A percentile compares a stretch with the other conserved stretches of the same genome.
Conservation (phyloP, 2,329 filamentous ascomycete genomes). For the Xylaria arbuscula region DNA sequence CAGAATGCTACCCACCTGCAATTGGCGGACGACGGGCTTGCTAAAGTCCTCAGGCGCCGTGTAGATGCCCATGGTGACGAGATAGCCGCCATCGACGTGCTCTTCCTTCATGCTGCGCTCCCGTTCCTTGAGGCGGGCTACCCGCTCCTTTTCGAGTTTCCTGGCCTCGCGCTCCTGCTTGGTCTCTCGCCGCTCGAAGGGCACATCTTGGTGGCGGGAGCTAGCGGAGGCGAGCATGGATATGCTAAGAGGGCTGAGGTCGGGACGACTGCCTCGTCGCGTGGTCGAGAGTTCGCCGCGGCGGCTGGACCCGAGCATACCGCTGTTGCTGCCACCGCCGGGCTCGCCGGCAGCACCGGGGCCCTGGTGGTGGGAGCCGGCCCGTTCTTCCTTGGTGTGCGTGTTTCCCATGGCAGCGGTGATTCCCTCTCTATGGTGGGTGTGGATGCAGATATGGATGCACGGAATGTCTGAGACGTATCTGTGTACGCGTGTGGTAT, state of each 20-base stretch:
- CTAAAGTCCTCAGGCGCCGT: slow-evolving; percentile 93
- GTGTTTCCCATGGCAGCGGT: slow-evolving; percentile 34
- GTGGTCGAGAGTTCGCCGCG: slow-evolving; percentile 32
- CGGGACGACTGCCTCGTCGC: slow-evolving; percentile 55
- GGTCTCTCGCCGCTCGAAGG: slow-evolving; percentile 80
- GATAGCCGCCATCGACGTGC: slow-evolving; percentile 90
- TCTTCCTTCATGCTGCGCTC: slow-evolving; percentile 92
- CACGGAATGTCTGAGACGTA: too few relatives aligned
- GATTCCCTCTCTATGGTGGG: not conserved
- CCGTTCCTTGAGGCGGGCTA: slow-evolving; percentile 80
- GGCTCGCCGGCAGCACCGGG: slow-evolving; percentile 18
- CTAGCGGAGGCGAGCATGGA: slow-evolving; percentile 52
- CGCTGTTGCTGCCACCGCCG: slow-evolving; percentile 6
- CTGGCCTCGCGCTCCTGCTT: slow-evolving; percentile 91
- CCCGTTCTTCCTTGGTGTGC: slow-evolving; percentile 38
- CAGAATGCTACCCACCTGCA: slow-evolving; percentile 74
- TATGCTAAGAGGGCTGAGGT: slow-evolving; percentile 61
- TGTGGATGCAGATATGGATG: not conserved
- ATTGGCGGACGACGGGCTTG: slow-evolving; percentile 85
- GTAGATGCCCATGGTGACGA: slow-evolving; percentile 95
- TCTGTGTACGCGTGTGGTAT: too few relatives aligned
- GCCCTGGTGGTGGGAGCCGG: slow-evolving; percentile 22
- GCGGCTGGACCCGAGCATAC: slow-evolving; percentile 22
- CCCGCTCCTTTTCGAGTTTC: slow-evolving; percentile 83
- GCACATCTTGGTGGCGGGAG: slow-evolving; percentile 55